phyloP scores from a whole-genome alignment of 192 early-diverging fungal species.

The Cetraspora pellucida region DNA sequence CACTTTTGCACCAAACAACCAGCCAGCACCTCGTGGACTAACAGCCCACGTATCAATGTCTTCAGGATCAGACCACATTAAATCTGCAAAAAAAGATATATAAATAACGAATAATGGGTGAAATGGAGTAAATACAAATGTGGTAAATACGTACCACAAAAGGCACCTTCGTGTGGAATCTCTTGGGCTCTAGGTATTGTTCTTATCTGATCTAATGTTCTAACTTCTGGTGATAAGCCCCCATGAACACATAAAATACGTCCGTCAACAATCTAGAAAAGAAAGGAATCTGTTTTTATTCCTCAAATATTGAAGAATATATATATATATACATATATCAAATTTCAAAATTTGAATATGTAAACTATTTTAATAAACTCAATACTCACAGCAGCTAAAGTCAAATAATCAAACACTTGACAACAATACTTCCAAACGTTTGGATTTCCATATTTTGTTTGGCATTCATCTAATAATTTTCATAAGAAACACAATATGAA shows the following conservation, averaged over 20 bases:
- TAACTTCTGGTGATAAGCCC: conserved; percentile 89
- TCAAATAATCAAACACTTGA: conserved; percentile 90
- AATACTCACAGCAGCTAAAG: conserved; percentile 78
- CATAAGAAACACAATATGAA: not conserved
- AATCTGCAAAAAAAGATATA: conserved; percentile 55
- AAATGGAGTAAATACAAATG: not conserved
- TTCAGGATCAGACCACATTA: conserved; percentile 97
- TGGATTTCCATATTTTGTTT: conserved; percentile 91
- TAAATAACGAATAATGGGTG: not conserved
- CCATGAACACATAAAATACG: conserved; percentile 92
- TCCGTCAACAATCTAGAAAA: conserved; percentile 86
- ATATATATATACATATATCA: no score
- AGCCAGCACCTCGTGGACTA: conserved; percentile 91
- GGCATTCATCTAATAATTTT: conserved; percentile 76
- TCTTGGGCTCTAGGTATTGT: conserved; percentile 95
- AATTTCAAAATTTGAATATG: no score
- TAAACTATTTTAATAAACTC: no score
- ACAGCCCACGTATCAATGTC: conserved; percentile 92
- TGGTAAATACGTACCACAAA: conserved; percentile 59
- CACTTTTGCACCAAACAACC: conserved; percentile 93
- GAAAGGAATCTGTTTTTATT: not conserved
- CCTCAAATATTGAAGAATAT: conserved; percentile 4
- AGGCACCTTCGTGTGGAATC: conserved; percentile 93
- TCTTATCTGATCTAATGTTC: conserved; percentile 90
- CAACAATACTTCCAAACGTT: conserved; percentile 98